phyloP scores from a whole-genome alignment of 139 green algal genomes.

The Coelastrella sp. region DNA sequence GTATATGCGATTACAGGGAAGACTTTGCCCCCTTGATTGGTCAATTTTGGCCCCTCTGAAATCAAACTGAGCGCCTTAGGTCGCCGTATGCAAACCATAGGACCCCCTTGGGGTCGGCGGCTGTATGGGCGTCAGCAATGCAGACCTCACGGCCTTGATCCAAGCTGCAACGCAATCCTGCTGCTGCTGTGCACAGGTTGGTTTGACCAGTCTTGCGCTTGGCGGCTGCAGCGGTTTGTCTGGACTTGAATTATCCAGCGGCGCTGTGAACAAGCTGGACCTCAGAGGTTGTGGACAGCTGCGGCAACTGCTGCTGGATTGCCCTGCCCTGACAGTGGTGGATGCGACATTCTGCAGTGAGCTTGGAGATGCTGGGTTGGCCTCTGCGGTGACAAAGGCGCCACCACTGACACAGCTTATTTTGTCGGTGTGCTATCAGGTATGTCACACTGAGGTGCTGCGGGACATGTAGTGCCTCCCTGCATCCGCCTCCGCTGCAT shows the following conservation, averaged over 20 bases:
- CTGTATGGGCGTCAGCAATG: no score
- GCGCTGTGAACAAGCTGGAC: constrained; percentile 40
- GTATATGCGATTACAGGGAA: no score
- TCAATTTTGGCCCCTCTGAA: no score
- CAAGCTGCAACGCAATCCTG: neutral
- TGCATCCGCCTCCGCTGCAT: no score
- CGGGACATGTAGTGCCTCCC: no score
- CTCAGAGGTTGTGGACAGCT: constrained; percentile 57
- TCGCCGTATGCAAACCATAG: no score
- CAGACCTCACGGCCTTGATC: no score
- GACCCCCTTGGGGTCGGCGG: no score
- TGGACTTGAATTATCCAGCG: constrained; percentile 29
- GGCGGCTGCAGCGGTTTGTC: constrained; percentile 49
- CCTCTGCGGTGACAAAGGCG: neutral
- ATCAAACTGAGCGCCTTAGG: no score
- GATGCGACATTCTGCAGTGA: constrained; percentile 74
- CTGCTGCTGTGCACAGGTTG: neutral
- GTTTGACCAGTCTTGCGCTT: neutral
- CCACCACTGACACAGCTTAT: constrained; percentile 44
- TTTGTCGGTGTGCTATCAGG: constrained; percentile 43
- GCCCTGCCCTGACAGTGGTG: constrained; percentile 54
- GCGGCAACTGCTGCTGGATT: constrained; percentile 50
- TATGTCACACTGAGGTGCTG: neutral
- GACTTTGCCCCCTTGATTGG: no score
- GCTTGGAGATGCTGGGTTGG: constrained; percentile 50